These are phyloP conservation scores for Avena eriantha DNA, from an alignment of 176 grass and related monocot species.

Conservation along the genomic window DNA sequence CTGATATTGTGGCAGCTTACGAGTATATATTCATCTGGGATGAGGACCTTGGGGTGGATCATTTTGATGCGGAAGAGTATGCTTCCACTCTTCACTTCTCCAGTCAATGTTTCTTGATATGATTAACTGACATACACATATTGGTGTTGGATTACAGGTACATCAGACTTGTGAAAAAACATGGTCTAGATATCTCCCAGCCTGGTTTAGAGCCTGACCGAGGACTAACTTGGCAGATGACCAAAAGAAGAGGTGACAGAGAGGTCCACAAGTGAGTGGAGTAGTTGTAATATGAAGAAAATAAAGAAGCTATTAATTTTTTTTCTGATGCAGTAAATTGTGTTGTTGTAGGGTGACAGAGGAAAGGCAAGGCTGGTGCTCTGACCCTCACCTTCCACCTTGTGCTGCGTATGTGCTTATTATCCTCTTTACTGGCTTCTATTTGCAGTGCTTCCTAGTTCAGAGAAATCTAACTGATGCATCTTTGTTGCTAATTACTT, in stretches of 20 bases:
- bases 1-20: conserved; percentile 80
- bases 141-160: conserved; percentile 53
- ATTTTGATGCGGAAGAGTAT: conserved; percentile 95
- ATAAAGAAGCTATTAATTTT: not conserved
- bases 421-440: not conserved
- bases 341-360: conserved; percentile 58
- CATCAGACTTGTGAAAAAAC: conserved; percentile 89
- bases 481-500: not conserved
- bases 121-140: not conserved
- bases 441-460: not conserved
- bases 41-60: conserved; percentile 92
- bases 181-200: conserved; percentile 79
- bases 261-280: conserved; percentile 89
- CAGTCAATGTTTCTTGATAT: not conserved
- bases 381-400: conserved; percentile 68
- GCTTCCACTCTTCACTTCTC: conserved; percentile 31
- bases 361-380: conserved; percentile 66
- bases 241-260: conserved; percentile 76
- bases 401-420: conserved; percentile 66
- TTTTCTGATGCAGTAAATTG: conserved; percentile 18
- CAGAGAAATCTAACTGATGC: not conserved
- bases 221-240: conserved; percentile 91
- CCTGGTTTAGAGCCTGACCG: conserved; percentile 72
- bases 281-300: conserved; percentile 19
- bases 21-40: conserved; percentile 99